Evolutionary conservation across 805 yeast species (phyloP).

Genomic region (Monosporozyma siamensis): DNA sequence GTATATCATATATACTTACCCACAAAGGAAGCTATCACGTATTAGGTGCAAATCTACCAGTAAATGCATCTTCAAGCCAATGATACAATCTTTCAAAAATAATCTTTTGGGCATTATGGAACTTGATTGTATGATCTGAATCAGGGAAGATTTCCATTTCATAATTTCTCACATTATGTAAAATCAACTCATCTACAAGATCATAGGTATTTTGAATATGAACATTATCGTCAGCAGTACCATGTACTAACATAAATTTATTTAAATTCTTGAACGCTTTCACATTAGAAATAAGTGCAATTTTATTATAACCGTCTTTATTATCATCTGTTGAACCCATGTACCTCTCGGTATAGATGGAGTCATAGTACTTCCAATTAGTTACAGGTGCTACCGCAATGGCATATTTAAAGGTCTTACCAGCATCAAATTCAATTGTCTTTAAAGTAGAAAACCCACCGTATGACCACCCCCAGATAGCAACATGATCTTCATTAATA

Average conservation of each 20-base stretch:
- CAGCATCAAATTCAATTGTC: slow-evolving; percentile 58
- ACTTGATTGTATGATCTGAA: slow-evolving; percentile 73
- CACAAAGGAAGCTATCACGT: background rate
- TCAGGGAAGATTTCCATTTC: slow-evolving; percentile 90
- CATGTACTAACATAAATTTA: slow-evolving; percentile 65
- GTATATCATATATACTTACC: background rate
- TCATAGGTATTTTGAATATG: slow-evolving; percentile 63
- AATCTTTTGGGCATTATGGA: slow-evolving; percentile 69
- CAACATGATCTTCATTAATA: slow-evolving; percentile 46
- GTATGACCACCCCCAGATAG: slow-evolving; percentile 85
- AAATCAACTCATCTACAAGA: slow-evolving; percentile 51
- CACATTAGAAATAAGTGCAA: slow-evolving; percentile 36
- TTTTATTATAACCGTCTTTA: slow-evolving; percentile 37
- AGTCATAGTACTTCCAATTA: slow-evolving; percentile 65
- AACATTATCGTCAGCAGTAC: slow-evolving; percentile 79
- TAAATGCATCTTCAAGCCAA: slow-evolving; percentile 61
- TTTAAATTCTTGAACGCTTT: slow-evolving; percentile 38
- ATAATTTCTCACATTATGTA: slow-evolving; percentile 51
- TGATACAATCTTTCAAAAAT: slow-evolving; percentile 59
- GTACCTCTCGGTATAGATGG: slow-evolving; percentile 72
- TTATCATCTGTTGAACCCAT: slow-evolving; percentile 49
- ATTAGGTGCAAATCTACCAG: slow-evolving; percentile 23
- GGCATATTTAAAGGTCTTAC: slow-evolving; percentile 59
- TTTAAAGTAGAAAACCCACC: slow-evolving; percentile 75
- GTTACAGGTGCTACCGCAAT: slow-evolving; percentile 84